Conservation (phyloP, 1,284 basidiomycete species). For the Vanrija sp. region DNA sequence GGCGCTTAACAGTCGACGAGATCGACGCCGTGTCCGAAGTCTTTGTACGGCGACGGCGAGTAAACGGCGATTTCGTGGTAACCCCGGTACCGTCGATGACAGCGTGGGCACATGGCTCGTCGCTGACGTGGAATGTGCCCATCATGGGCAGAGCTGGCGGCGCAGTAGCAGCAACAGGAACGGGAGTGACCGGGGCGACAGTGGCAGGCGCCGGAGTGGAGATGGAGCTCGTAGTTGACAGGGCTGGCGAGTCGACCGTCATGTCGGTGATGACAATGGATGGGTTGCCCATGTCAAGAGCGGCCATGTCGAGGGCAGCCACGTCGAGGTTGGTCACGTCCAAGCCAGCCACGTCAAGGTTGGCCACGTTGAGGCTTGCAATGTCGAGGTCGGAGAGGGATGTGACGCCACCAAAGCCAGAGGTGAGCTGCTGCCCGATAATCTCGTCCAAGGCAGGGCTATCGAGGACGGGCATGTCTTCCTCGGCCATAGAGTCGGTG, state of each 20-base stretch:
- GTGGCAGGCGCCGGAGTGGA: slow-evolving; percentile 1
- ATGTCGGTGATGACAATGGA: slow-evolving; percentile 28
- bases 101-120: slow-evolving; percentile 39
- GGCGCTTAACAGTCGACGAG: slow-evolving; percentile 22
- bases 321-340: neutral
- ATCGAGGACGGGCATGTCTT: slow-evolving; percentile 47
- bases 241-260: slow-evolving; percentile 17
- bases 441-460: slow-evolving; percentile 40
- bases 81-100: slow-evolving; percentile 43
- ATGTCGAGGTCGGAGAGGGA: neutral
- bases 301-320: neutral
- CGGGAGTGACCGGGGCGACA: slow-evolving; percentile 1
- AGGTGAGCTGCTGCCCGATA: slow-evolving; percentile 26
- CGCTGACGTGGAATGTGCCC: slow-evolving; percentile 40
- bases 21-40: slow-evolving; percentile 26
- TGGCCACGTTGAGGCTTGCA: neutral
- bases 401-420: neutral
- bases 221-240: slow-evolving; percentile 22
- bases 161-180: neutral
- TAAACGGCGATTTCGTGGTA: slow-evolving; percentile 46
- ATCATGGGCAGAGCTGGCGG: slow-evolving; percentile 16
- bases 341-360: neutral
- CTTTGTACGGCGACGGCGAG: slow-evolving; percentile 30
- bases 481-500: slow-evolving; percentile 47
- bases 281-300: slow-evolving; percentile 9